phyloP scores from a whole-genome alignment of 2,329 filamentous ascomycete species.

The Penicillium sp. region DNA sequence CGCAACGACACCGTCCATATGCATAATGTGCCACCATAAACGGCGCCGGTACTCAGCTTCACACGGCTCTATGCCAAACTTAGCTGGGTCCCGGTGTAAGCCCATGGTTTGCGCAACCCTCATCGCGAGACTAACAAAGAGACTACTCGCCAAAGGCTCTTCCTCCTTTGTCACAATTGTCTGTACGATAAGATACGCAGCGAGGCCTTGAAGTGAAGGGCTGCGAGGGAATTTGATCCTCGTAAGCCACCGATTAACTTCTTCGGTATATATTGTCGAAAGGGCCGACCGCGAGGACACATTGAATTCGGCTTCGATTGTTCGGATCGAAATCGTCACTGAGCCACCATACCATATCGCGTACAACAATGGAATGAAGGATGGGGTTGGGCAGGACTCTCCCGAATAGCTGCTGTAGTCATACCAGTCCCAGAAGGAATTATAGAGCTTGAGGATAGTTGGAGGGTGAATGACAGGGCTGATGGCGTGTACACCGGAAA shows the following conservation, averaged over 20 bases:
- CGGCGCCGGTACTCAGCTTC: conserved; percentile 46
- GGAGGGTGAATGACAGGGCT: conserved; percentile 46
- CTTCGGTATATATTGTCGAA: conserved; percentile 41
- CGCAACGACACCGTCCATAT: conserved; percentile 49
- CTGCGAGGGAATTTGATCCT: conserved; percentile 45
- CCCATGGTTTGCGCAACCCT: conserved; percentile 49
- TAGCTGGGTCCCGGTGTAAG: conserved; percentile 47
- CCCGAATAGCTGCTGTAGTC: conserved; percentile 36
- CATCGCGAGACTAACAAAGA: conserved; percentile 47
- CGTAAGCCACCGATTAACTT: conserved; percentile 42
- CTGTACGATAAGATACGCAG: conserved; percentile 47
- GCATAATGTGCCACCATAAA: conserved; percentile 50
- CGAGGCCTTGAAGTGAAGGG: conserved; percentile 44
- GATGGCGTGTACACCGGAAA: conserved; percentile 46
- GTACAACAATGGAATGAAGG: conserved; percentile 44
- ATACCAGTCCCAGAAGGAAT: conserved; percentile 47
- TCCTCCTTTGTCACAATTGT: conserved; percentile 48
- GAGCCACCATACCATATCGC: conserved; percentile 50
- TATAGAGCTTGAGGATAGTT: conserved; percentile 40
- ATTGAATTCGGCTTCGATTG: conserved; percentile 41
- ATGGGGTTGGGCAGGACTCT: conserved; percentile 37
- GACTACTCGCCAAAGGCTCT: conserved; percentile 47
- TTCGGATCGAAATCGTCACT: conserved; percentile 42
- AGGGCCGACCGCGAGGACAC: conserved; percentile 33
- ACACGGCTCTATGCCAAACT: conserved; percentile 44